Percentiles rank a stretch among this genome's conserved stretches.
phyloP scores from a whole-genome alignment of 2,329 filamentous ascomycete species.

The Cytospora schulzeri region DNA sequence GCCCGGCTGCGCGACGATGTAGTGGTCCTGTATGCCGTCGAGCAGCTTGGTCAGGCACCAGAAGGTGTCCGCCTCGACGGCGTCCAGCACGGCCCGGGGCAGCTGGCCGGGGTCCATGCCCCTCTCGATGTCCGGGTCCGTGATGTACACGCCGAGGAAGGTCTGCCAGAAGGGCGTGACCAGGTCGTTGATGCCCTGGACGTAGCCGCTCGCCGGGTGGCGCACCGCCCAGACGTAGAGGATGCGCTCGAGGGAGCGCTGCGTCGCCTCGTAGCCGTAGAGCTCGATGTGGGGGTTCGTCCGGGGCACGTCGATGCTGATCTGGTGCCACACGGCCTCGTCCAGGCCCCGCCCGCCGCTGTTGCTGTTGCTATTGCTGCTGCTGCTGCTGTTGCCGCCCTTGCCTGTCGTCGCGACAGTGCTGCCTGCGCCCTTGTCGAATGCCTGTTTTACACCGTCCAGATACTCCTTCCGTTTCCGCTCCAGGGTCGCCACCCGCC shows the following conservation, averaged over 20 bases:
- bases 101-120: constrained; percentile 97
- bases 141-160: constrained; percentile 91
- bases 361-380: constrained; percentile 45
- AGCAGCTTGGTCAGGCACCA: constrained; percentile 98
- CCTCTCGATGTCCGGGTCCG: constrained; percentile 86
- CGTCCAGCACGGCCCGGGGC: constrained; percentile 86
- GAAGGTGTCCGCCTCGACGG: constrained; percentile 95
- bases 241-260: constrained; percentile 90
- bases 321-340: constrained; percentile 99
- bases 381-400: constrained; percentile 45
- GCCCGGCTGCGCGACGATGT: constrained; percentile 95
- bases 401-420: constrained; percentile 30
- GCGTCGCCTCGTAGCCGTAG: constrained; percentile 94
- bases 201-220: constrained; percentile 95
- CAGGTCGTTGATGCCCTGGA: constrained; percentile 97
- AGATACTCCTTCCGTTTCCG: constrained; percentile 95
- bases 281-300: constrained; percentile 95
- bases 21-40: constrained; percentile 99
- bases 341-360: constrained; percentile 67
- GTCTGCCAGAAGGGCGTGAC: constrained; percentile 99
- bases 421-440: constrained; percentile 62
- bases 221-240: constrained; percentile 97
- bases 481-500: constrained; percentile 85
- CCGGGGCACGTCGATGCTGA: constrained; percentile 95
- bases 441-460: constrained; percentile 79